phyloP scores from a whole-genome alignment of 176 grass and related monocot species.

The Tillandsia leiboldiana region DNA sequence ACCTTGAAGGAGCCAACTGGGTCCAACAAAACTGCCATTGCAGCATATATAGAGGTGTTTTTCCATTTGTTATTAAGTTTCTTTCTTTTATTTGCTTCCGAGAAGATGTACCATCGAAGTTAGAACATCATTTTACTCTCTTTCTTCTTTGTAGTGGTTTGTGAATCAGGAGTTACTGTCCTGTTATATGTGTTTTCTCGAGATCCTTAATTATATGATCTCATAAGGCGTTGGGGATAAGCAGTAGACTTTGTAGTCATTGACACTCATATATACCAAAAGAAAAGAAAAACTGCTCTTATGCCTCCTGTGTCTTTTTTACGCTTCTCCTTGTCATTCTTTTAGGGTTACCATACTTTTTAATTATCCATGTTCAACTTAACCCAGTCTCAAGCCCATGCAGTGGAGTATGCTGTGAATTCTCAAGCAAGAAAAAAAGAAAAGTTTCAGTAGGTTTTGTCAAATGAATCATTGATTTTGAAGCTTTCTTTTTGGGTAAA shows the following conservation, averaged over 20 bases:
- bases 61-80: constrained; percentile 1
- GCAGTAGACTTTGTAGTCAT: background rate
- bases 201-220: background rate
- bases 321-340: background rate
- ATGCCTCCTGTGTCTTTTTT: background rate
- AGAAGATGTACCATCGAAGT: background rate
- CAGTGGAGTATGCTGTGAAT: too few species aligned
- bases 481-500: background rate
- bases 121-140: background rate
- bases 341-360: background rate
- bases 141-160: background rate
- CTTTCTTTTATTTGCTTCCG: background rate
- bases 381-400: background rate
- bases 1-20: constrained; percentile 87
- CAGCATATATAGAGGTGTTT: constrained; percentile 74
- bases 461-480: background rate
- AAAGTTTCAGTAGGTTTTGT: background rate
- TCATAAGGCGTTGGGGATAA: background rate
- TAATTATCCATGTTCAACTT: background rate
- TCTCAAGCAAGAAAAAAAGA: too few species aligned
- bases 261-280: background rate
- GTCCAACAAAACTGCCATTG: constrained; percentile 65
- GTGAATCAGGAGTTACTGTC: background rate
- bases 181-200: background rate
- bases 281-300: background rate